These are phyloP conservation scores for Phytophthora pisi DNA, from an alignment of 352 stramenopile species.

Conservation along the genomic window DNA sequence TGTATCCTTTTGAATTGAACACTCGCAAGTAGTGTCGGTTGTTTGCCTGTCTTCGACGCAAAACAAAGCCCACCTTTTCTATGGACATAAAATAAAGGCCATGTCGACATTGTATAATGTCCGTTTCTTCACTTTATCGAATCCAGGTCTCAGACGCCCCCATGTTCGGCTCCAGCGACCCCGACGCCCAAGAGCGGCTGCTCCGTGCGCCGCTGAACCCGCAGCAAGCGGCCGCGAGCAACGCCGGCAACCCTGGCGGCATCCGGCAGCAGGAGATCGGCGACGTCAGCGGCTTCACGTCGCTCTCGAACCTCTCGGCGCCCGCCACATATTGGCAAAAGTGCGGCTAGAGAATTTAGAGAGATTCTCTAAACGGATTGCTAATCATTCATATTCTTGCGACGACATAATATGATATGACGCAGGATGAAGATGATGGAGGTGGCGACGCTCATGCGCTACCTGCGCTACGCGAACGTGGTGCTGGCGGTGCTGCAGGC, in stretches of 20 bases:
- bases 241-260: constrained; percentile 18
- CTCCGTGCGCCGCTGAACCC: constrained; percentile 46
- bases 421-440: constrained; percentile 73
- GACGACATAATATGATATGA: constrained; percentile 4
- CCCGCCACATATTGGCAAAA: constrained; percentile 51
- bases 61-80: not conserved
- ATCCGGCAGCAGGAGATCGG: constrained; percentile 38
- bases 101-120: not conserved
- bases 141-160: not conserved
- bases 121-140: not conserved
- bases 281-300: constrained; percentile 39
- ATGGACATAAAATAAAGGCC: not conserved
- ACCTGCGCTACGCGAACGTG: constrained; percentile 86
- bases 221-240: constrained; percentile 26
- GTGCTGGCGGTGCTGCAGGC: constrained; percentile 80
- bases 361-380: not conserved
- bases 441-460: constrained; percentile 72
- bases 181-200: constrained; percentile 35
- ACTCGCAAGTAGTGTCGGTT: constrained; percentile 16
- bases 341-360: constrained; percentile 21
- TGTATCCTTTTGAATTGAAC: constrained; percentile 38
- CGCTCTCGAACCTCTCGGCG: constrained; percentile 36
- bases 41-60: not conserved
- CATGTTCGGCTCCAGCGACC: constrained; percentile 38
- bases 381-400: not conserved